phyloP scores from a whole-genome alignment of 1,284 basidiomycete species.

The Ganoderma lingzhi region DNA sequence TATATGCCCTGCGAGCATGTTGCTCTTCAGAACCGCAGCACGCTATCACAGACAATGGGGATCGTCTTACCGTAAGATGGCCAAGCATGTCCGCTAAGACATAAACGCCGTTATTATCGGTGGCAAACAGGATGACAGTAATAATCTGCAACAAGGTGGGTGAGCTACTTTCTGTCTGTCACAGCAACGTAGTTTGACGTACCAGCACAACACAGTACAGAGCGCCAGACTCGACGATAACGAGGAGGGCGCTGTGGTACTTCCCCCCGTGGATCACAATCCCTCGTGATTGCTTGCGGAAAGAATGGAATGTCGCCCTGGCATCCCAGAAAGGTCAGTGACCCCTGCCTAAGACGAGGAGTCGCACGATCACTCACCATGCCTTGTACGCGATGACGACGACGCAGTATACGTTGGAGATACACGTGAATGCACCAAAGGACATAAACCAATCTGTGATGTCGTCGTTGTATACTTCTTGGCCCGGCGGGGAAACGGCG shows the following conservation, averaged over 20 bases:
- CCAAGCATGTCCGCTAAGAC: constrained; percentile 14
- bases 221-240: constrained; percentile 21
- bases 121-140: constrained; percentile 8
- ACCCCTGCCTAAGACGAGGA: background rate
- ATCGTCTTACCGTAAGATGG: constrained; percentile 13
- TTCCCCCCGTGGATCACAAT: constrained; percentile 1
- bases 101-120: constrained; percentile 12
- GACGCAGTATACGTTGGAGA: constrained; percentile 16
- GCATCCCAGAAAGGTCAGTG: background rate
- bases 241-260: constrained; percentile 4
- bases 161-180: background rate
- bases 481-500: background rate
- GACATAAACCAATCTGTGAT: constrained; percentile 9
- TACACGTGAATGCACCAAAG: constrained; percentile 10
- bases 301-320: background rate
- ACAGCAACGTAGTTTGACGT: background rate
- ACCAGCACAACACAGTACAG: constrained; percentile 20
- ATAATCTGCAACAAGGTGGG: constrained; percentile 1
- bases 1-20: constrained; percentile 17
- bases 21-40: background rate
- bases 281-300: background rate
- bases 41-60: background rate
- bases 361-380: constrained; percentile 4
- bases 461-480: constrained; percentile 3
- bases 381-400: constrained; percentile 11